Conservation (phyloP, 129 eudicot genomes). For the Lactuca sativa region DNA sequence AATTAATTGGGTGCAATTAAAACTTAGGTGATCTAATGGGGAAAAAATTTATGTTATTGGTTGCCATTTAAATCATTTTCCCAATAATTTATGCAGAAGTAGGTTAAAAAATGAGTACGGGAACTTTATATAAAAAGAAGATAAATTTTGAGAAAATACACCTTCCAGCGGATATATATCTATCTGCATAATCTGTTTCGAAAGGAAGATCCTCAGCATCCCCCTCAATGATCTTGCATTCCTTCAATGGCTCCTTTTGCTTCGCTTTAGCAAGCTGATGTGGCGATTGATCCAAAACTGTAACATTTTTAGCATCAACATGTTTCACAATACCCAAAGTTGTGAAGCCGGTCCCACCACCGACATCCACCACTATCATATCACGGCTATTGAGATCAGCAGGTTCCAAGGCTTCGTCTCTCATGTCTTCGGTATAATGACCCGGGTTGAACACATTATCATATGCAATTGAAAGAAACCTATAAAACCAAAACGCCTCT, state of each 20-base stretch:
- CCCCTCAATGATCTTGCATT: constrained; percentile 44
- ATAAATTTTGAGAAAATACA: constrained; percentile 1
- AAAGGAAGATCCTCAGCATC: constrained; percentile 60
- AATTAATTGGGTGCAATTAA: no score
- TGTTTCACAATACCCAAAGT: constrained; percentile 48
- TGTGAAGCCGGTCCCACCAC: constrained; percentile 51
- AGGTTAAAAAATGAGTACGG: no score
- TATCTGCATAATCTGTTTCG: constrained; percentile 42
- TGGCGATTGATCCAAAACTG: constrained; percentile 46
- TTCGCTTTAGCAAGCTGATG: constrained; percentile 51
- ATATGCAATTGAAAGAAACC: constrained; percentile 45
- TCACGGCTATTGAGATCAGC: constrained; percentile 41
- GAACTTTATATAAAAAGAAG: neutral
- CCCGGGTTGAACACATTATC: constrained; percentile 45
- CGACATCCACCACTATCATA: constrained; percentile 46
- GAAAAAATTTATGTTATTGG: no score
- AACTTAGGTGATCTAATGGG: no score
- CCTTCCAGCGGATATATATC: constrained; percentile 54
- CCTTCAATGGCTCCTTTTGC: constrained; percentile 43
- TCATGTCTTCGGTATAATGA: constrained; percentile 47
- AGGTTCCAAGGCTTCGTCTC: constrained; percentile 47
- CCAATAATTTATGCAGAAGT: no score
- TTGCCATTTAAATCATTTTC: no score
- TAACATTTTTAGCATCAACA: constrained; percentile 48
- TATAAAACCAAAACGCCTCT: constrained; percentile 49